Percentiles rank a stretch among this genome's conserved stretches.
Conservation (phyloP, 2,329 filamentous ascomycete genomes). For the Bisporella sp. region DNA sequence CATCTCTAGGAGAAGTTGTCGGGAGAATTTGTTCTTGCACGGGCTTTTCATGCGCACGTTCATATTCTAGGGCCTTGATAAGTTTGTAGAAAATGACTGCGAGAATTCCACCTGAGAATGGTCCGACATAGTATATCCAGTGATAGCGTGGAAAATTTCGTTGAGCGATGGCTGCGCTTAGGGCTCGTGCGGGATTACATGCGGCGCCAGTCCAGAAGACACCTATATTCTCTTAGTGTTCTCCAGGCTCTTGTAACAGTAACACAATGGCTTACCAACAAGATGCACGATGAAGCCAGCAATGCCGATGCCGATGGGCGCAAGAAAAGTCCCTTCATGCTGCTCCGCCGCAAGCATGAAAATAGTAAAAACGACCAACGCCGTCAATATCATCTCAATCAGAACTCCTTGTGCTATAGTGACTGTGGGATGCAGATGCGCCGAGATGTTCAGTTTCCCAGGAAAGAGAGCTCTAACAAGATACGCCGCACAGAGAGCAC, state of each 20-base stretch:
- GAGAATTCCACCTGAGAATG: constrained; percentile 40
- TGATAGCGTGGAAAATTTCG: constrained; percentile 34
- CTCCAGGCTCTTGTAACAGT: no score
- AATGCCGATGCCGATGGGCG: constrained; percentile 40
- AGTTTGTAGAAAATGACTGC: constrained; percentile 43
- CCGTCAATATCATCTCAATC: constrained; percentile 41
- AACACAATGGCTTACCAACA: constrained; percentile 20
- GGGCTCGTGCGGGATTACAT: constrained; percentile 39
- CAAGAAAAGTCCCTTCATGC: constrained; percentile 39
- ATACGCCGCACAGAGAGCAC: constrained; percentile 32
- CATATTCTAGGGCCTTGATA: constrained; percentile 45
- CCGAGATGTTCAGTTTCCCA: constrained; percentile 35
- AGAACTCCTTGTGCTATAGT: constrained; percentile 38
- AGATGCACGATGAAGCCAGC: constrained; percentile 40
- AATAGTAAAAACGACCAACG: constrained; percentile 41
- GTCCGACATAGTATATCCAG: constrained; percentile 45
- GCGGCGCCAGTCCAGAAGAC: constrained; percentile 42
- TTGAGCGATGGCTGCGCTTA: constrained; percentile 38
- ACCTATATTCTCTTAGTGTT: constrained; percentile 18
- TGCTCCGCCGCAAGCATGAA: constrained; percentile 45
- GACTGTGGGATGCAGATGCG: constrained; percentile 32
- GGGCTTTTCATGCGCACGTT: constrained; percentile 25
- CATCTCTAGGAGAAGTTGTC: neutral
- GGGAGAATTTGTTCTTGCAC: neutral
- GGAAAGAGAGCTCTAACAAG: constrained; percentile 36